Percentiles rank a stretch among this genome's conserved stretches.
phyloP scores from a whole-genome alignment of 805 yeast genomes.

The Kodamaea neixiangensis region DNA sequence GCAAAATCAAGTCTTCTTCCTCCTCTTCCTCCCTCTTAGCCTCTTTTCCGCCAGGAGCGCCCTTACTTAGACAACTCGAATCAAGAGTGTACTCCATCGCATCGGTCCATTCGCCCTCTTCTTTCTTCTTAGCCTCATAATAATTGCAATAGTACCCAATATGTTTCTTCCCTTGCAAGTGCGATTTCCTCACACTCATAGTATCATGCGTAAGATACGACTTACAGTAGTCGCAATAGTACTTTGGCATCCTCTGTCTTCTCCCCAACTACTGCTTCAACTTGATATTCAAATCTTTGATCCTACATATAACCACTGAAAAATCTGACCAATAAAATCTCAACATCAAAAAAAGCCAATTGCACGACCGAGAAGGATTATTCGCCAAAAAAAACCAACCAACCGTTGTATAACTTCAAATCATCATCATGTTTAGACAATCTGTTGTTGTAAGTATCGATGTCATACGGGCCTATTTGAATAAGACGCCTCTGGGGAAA shows the following conservation, averaged over 20 bases:
- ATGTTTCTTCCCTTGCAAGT: conserved; percentile 76
- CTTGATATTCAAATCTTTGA: too few relatives aligned
- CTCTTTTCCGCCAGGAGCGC: conserved; percentile 31
- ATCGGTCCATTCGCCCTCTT: conserved; percentile 32
- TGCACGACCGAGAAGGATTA: conserved; percentile 12
- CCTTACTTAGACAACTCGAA: conserved; percentile 33
- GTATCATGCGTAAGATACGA: conserved; percentile 86
- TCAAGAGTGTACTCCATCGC: conserved; percentile 38
- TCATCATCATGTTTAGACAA: conserved; percentile 38
- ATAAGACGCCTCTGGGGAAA: background rate
- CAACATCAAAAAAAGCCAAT: background rate
- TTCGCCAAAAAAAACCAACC: conserved; percentile 6
- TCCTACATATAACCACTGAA: background rate
- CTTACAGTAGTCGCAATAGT: conserved; percentile 83
- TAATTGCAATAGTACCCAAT: conserved; percentile 69
- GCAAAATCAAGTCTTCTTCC: conserved; percentile 13
- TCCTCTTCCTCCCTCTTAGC: conserved; percentile 22
- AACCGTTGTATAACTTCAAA: conserved; percentile 1
- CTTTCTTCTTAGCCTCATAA: conserved; percentile 52
- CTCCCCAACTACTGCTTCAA: background rate
- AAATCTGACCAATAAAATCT: conserved; percentile 4
- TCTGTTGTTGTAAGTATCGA: conserved; percentile 39
- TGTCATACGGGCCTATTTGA: background rate
- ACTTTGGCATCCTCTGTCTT: conserved; percentile 56
- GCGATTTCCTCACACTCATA: conserved; percentile 81